phyloP scores from a whole-genome alignment of 176 grass and related monocot genomes.

The Carex pumila region DNA sequence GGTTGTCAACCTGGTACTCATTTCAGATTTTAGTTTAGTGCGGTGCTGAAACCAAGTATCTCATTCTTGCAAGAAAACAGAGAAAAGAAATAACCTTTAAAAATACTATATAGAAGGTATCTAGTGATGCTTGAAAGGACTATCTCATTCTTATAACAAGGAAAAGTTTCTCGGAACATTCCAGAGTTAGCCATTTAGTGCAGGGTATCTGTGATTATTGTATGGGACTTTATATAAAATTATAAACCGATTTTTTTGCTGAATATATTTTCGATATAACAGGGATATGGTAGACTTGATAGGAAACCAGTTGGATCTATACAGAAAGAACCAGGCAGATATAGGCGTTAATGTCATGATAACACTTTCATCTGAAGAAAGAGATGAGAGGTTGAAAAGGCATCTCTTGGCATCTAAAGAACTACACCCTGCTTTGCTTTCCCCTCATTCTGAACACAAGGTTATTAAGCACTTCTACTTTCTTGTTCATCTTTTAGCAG shows the following conservation, averaged over 20 bases:
- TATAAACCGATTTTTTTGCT: not conserved
- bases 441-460: slow-evolving; percentile 85
- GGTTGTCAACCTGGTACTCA: not conserved
- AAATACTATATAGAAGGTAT: not conserved
- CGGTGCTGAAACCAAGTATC: not conserved
- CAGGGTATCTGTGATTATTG: not conserved
- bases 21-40: not conserved
- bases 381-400: slow-evolving; percentile 78
- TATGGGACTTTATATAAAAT: not conserved
- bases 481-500: not conserved
- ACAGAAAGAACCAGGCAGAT: slow-evolving; percentile 73
- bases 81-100: not conserved
- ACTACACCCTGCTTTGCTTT: slow-evolving; percentile 95
- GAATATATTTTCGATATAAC: slow-evolving; percentile 6
- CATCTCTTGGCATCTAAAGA: slow-evolving; percentile 79
- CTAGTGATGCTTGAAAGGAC: not conserved
- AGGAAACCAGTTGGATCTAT: slow-evolving; percentile 75
- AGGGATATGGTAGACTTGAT: slow-evolving; percentile 92
- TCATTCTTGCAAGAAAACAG: slow-evolving; percentile 6
- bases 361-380: slow-evolving; percentile 92
- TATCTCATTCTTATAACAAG: not conserved
- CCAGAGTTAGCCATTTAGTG: not conserved
- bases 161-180: not conserved
- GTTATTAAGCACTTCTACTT: slow-evolving; percentile 29
- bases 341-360: slow-evolving; percentile 82